phyloP scores from a whole-genome alignment of 345 rosid species.

The Linum lewisii region DNA sequence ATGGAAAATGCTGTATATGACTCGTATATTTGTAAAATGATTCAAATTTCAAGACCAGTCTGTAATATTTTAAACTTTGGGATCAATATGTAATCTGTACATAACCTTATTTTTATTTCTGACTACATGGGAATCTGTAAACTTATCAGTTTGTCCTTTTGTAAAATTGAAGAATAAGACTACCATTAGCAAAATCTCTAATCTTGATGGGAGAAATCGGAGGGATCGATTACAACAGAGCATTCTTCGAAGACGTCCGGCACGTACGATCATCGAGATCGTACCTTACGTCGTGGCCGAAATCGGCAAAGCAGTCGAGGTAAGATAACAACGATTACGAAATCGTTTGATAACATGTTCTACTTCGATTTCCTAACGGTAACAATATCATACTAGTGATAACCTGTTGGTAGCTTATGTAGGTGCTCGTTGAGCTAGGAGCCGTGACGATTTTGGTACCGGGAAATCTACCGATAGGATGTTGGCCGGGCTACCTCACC shows the following conservation, averaged over 20 bases:
- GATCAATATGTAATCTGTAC: no score
- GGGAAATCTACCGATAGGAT: constrained; percentile 58
- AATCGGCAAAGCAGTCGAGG: constrained; percentile 29
- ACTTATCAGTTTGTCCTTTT: no score
- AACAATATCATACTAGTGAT: not conserved
- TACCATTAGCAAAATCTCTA: constrained; percentile 44
- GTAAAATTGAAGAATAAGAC: no score
- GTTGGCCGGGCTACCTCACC: constrained; percentile 50
- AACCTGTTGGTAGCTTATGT: not conserved
- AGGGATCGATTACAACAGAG: constrained; percentile 62
- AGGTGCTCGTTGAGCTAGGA: constrained; percentile 61
- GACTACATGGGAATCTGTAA: no score
- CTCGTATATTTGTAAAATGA: no score
- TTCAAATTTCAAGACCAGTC: no score
- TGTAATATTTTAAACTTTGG: no score
- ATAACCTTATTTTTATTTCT: no score
- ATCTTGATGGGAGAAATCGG: constrained; percentile 68
- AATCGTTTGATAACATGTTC: not conserved
- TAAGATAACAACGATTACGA: constrained; percentile 11
- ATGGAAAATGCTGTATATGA: no score
- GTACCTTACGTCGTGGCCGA: constrained; percentile 46
- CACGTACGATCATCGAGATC: constrained; percentile 21
- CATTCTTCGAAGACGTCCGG: constrained; percentile 32
- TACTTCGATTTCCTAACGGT: not conserved
- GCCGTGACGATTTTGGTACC: constrained; percentile 56